These are phyloP conservation scores for Volvox africanus DNA, from an alignment of 139 green algal genomes.

Conservation along the genomic window DNA sequence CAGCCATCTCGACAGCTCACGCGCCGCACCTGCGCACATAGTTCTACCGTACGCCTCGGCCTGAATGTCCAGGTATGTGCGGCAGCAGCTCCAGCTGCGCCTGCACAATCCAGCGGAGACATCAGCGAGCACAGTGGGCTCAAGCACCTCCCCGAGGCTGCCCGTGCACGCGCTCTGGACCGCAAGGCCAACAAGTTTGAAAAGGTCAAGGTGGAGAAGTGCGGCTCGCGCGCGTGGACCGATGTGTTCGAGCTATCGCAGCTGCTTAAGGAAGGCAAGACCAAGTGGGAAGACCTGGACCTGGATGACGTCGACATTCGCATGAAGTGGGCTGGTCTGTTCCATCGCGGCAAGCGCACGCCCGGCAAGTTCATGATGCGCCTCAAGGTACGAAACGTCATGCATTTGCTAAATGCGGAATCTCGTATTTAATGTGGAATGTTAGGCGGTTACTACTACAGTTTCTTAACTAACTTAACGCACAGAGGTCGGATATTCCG, in stretches of 20 bases:
- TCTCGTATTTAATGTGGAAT: too few relatives aligned
- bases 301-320: constrained; percentile 96
- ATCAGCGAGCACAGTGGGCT: constrained; percentile 60
- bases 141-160: constrained; percentile 75
- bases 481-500: too few relatives aligned
- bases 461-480: too few relatives aligned
- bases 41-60: background rate
- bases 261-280: constrained; percentile 84
- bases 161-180: constrained; percentile 65
- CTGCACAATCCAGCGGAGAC: background rate
- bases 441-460: too few relatives aligned
- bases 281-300: constrained; percentile 83
- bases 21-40: background rate
- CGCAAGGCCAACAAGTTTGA: constrained; percentile 86
- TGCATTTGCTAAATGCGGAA: too few relatives aligned
- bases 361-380: constrained; percentile 98
- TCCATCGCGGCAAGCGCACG: constrained; percentile 95
- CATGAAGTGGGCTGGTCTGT: constrained; percentile 97
- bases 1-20: background rate
- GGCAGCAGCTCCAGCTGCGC: background rate
- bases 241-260: constrained; percentile 72
- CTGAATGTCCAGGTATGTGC: background rate
- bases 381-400: constrained; percentile 77
- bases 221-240: constrained; percentile 81
- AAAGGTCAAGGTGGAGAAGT: constrained; percentile 89